Percentiles rank a stretch among this genome's conserved stretches.
Evolutionary conservation across 2,329 filamentous ascomycete genomes (phyloP).

Genomic region (Botryotinia narcissicola): DNA sequence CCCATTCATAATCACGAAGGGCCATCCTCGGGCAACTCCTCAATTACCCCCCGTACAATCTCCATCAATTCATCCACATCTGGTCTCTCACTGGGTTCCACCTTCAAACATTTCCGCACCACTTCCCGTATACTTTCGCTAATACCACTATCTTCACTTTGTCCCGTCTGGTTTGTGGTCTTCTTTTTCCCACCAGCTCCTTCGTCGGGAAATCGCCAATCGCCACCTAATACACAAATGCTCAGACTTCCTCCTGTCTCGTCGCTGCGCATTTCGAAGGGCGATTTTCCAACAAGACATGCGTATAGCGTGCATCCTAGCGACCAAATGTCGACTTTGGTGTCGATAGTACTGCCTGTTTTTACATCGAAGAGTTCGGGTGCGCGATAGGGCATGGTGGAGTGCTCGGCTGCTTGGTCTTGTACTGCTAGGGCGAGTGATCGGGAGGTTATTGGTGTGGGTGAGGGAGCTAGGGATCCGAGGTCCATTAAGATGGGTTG

Average conservation of each 20-base stretch:
- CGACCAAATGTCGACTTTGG: conserved; percentile 97
- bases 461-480: conserved; percentile 83
- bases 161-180: conserved; percentile 37
- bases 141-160: conserved; percentile 51
- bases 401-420: conserved; percentile 92
- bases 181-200: conserved; percentile 54
- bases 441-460: conserved; percentile 83
- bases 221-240: conserved; percentile 87
- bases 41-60: conserved; percentile 72
- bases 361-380: conserved; percentile 98
- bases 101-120: conserved; percentile 78
- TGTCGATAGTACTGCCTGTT: conserved; percentile 86
- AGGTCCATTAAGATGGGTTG: conserved; percentile 96
- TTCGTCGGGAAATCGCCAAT: conserved; percentile 96
- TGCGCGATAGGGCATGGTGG: conserved; percentile 96
- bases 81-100: conserved; percentile 84
- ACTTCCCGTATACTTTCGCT: conserved; percentile 83
- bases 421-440: conserved; percentile 89
- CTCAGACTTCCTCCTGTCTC: conserved; percentile 93
- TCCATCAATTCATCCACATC: conserved; percentile 80
- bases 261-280: conserved; percentile 92
- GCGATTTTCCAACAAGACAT: conserved; percentile 92
- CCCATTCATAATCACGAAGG: conserved; percentile 21
- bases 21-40: conserved; percentile 62
- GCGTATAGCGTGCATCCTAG: conserved; percentile 97